Evolutionary conservation across 1,284 basidiomycete species (phyloP).

Genomic region (Rhodotorula glutinis): DNA sequence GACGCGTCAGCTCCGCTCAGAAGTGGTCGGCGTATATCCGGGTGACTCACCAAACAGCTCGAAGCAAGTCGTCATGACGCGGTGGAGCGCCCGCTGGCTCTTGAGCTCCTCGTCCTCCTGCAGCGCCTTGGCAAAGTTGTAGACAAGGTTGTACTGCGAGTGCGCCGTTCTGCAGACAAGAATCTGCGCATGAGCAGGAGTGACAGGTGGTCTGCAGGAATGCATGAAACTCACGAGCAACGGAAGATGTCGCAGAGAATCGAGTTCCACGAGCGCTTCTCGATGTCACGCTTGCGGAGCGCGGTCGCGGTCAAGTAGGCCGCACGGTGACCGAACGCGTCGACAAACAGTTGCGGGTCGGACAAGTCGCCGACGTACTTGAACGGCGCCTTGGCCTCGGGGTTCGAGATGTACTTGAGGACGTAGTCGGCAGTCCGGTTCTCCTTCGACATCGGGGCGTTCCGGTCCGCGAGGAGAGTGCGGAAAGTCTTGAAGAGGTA

Average conservation of each 20-base stretch:
- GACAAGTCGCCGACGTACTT: constrained; percentile 43
- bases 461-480: constrained; percentile 28
- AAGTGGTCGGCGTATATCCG: too few relatives aligned
- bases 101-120: constrained; percentile 48
- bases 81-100: constrained; percentile 47
- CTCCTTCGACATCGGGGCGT: constrained; percentile 33
- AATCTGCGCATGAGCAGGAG: too few relatives aligned
- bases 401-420: constrained; percentile 46
- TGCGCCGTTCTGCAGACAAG: constrained; percentile 38
- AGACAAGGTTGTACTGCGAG: constrained; percentile 46
- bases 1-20: background rate
- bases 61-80: constrained; percentile 47
- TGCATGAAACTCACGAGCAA: constrained; percentile 41
- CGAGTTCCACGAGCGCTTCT: constrained; percentile 49
- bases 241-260: constrained; percentile 49
- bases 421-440: constrained; percentile 48
- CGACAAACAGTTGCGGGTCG: constrained; percentile 47
- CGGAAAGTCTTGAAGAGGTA: constrained; percentile 48
- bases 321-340: constrained; percentile 50
- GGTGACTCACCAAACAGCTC: constrained; percentile 43
- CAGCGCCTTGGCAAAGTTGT: constrained; percentile 50
- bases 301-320: constrained; percentile 49
- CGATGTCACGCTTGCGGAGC: constrained; percentile 47
- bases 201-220: too few relatives aligned
- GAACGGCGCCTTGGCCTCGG: constrained; percentile 43